phyloP scores from a whole-genome alignment of 352 stramenopile species.

The Hyaloperonospora arabidopsidis region DNA sequence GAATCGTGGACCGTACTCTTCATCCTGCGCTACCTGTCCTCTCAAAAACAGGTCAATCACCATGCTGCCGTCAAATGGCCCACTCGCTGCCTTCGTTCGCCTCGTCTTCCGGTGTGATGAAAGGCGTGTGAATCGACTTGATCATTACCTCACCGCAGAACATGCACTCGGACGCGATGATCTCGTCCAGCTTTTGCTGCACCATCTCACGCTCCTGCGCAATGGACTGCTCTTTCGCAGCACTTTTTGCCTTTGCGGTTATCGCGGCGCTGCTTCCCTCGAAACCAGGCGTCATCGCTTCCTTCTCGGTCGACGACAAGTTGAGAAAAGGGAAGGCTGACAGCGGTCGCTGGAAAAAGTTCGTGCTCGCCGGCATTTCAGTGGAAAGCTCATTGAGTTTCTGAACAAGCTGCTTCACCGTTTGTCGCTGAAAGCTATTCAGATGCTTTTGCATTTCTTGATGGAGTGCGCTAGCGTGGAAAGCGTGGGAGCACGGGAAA shows the following conservation, averaged over 20 bases:
- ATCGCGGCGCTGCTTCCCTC: conserved; percentile 33
- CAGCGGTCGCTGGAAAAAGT: conserved; percentile 71
- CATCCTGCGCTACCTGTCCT: too few species aligned
- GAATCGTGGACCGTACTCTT: too few species aligned
- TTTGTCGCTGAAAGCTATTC: conserved; percentile 85
- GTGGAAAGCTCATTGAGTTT: conserved; percentile 82
- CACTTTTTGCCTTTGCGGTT: conserved; percentile 48
- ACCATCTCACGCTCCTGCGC: conserved; percentile 86
- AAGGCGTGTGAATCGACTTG: conserved; percentile 90
- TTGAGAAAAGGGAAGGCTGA: conserved; percentile 57
- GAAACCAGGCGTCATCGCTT: conserved; percentile 45
- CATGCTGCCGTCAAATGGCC: conserved; percentile 51
- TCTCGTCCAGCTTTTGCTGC: conserved; percentile 90
- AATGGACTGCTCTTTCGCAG: conserved; percentile 67
- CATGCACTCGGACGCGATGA: conserved; percentile 91
- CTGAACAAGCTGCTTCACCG: conserved; percentile 84
- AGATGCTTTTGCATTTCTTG: conserved; percentile 86
- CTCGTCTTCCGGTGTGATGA: conserved; percentile 87
- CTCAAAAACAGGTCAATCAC: background rate
- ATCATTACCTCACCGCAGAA: conserved; percentile 95
- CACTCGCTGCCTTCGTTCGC: conserved; percentile 70
- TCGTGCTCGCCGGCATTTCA: conserved; percentile 58
- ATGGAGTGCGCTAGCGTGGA: conserved; percentile 85
- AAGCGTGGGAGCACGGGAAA: conserved; percentile 91
- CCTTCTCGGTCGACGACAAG: conserved; percentile 61